These are phyloP conservation scores for Salvia rosmarinus DNA, from an alignment of 257 asterid genomes.

Conservation along the genomic window DNA sequence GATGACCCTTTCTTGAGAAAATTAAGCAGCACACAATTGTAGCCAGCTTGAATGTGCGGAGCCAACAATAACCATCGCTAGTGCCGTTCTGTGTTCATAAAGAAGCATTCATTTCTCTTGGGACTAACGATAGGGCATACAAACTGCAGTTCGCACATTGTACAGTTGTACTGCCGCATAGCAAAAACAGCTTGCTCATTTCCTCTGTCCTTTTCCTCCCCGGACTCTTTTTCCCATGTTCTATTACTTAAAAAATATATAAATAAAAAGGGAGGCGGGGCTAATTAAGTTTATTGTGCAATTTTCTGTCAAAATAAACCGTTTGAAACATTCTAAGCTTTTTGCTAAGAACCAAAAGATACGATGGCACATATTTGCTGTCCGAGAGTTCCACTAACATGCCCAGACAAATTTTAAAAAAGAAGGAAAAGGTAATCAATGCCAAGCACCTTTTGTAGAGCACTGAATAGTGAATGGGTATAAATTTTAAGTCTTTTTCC, in stretches of 20 bases:
- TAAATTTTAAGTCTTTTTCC: slow-evolving; percentile 15
- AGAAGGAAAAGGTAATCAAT: slow-evolving; percentile 32
- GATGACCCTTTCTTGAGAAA: not conserved
- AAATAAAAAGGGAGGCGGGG: not conserved
- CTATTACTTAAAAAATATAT: not conserved
- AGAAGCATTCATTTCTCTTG: slow-evolving; percentile 39
- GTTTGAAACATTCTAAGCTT: slow-evolving; percentile 37
- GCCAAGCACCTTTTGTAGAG: slow-evolving; percentile 36
- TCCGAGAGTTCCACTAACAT: slow-evolving; percentile 45
- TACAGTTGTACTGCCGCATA: slow-evolving; percentile 23
- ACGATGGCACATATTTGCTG: slow-evolving; percentile 41
- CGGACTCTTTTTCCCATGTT: not conserved
- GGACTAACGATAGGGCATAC: slow-evolving; percentile 33
- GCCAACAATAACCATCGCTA: slow-evolving; percentile 23
- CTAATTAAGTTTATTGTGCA: slow-evolving; percentile 19
- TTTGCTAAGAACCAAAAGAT: slow-evolving; percentile 40
- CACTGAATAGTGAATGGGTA: slow-evolving; percentile 34
- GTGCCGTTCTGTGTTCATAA: slow-evolving; percentile 33
- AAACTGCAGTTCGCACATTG: slow-evolving; percentile 29
- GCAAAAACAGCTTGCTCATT: not conserved
- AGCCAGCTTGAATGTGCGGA: slow-evolving; percentile 29
- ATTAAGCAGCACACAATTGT: not conserved
- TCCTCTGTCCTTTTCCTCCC: slow-evolving; percentile 28
- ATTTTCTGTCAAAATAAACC: slow-evolving; percentile 33
- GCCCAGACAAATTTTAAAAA: slow-evolving; percentile 31